Evolutionary conservation across 2,329 filamentous ascomycete genomes (phyloP).

Genomic region (Xylaria sp.): DNA sequence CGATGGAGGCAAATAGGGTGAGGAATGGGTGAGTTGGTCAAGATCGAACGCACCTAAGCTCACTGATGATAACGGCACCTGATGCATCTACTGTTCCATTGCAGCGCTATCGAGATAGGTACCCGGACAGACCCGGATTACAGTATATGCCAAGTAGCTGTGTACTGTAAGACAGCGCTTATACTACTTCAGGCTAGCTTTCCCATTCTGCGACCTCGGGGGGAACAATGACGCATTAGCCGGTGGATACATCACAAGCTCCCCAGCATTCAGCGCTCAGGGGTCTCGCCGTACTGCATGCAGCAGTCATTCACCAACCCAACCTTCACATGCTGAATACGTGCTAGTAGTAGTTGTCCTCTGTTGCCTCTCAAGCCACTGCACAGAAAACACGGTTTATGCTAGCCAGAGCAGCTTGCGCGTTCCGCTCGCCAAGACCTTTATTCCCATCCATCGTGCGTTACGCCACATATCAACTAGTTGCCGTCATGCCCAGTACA

Average conservation of each 20-base stretch:
- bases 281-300: constrained; percentile 15
- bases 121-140: not conserved
- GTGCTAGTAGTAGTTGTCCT: constrained; percentile 2
- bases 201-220: constrained; percentile 6
- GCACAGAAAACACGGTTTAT: constrained; percentile 16
- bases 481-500: constrained; percentile 37
- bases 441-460: not conserved
- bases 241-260: constrained; percentile 7
- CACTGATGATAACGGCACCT: constrained; percentile 8
- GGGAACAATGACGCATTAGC: constrained; percentile 30
- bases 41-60: not conserved
- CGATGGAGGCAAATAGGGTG: not conserved
- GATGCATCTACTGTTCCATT: not conserved
- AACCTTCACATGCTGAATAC: constrained; percentile 41
- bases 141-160: not conserved
- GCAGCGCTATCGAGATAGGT: constrained; percentile 1
- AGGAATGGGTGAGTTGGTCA: not conserved
- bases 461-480: not conserved
- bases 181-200: not conserved
- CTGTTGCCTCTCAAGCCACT: not conserved
- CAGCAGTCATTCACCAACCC: not conserved
- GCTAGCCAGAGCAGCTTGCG: not conserved
- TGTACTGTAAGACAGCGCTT: constrained; percentile 3
- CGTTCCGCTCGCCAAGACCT: constrained; percentile 3
- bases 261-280: constrained; percentile 28